Percentiles rank a stretch among this genome's conserved stretches.
Conservation (phyloP, 768 basidiomycete genomes). For the Dioszegia hungarica region DNA sequence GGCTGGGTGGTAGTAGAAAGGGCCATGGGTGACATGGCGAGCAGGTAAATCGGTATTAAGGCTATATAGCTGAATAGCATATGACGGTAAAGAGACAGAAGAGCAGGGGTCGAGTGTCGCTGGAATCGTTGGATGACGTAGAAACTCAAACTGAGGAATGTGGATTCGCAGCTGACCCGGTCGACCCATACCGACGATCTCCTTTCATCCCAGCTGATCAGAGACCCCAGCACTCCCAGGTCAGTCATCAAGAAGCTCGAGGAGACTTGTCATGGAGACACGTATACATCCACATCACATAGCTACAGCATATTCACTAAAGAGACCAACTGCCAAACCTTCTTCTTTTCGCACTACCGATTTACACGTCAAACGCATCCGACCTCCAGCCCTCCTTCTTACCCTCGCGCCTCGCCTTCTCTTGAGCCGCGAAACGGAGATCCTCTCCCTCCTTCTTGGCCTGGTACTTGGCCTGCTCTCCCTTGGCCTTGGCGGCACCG, state of each 20-base stretch:
- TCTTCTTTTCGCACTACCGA: too few species aligned
- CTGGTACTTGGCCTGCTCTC: slow-evolving; percentile 36
- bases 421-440: slow-evolving; percentile 32
- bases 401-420: slow-evolving; percentile 39
- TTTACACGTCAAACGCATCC: slow-evolving; percentile 44
- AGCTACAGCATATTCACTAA: not conserved
- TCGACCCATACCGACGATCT: too few species aligned
- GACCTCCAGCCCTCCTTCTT: slow-evolving; percentile 45
- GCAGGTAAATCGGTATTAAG: not conserved
- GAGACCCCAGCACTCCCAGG: too few species aligned
- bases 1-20: not conserved
- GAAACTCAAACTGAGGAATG: not conserved
- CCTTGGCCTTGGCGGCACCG: slow-evolving; percentile 23
- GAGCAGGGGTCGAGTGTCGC: not conserved
- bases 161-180: too few species aligned
- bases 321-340: not conserved
- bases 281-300: not conserved
- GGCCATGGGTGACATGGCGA: not conserved
- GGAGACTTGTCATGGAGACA: not conserved
- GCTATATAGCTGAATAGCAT: not conserved
- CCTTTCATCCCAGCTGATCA: too few species aligned
- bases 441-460: slow-evolving; percentile 42
- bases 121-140: not conserved
- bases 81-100: too few species aligned
- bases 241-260: too few species aligned